These are phyloP conservation scores for Alternaria sp. DNA, from an alignment of 2,329 filamentous ascomycete species.

Conservation along the genomic window DNA sequence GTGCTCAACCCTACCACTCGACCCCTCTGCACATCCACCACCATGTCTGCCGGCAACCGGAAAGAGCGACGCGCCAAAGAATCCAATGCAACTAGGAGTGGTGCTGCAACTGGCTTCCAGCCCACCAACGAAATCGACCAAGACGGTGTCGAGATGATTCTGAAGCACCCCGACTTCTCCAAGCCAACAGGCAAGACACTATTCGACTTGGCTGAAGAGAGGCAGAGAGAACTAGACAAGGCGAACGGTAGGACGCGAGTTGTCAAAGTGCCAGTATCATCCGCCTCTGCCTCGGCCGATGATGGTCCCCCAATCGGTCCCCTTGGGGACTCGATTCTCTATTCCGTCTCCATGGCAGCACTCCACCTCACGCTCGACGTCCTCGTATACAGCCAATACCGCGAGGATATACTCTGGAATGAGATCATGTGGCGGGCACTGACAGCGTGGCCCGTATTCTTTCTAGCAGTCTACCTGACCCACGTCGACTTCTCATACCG, in stretches of 20 bases:
- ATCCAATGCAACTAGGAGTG: conserved; percentile 26
- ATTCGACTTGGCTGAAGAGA: conserved; percentile 74
- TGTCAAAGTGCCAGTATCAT: conserved; percentile 46
- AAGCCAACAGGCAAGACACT: conserved; percentile 70
- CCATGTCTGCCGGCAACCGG: conserved; percentile 52
- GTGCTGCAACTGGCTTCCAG: conserved; percentile 46
- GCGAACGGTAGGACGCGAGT: conserved; percentile 55
- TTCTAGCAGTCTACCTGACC: conserved; percentile 55
- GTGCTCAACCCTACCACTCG: conserved; percentile 17
- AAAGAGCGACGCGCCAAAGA: conserved; percentile 55
- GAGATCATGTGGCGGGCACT: conserved; percentile 62
- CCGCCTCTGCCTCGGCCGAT: conserved; percentile 17
- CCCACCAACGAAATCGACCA: conserved; percentile 48
- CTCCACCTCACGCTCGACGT: conserved; percentile 82
- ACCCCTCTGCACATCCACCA: conserved; percentile 2
- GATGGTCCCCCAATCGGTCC: conserved; percentile 55
- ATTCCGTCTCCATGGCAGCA: conserved; percentile 68
- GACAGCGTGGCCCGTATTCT: conserved; percentile 55
- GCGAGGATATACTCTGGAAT: conserved; percentile 69
- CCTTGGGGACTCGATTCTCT: conserved; percentile 58
- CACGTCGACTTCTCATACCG: conserved; percentile 52
- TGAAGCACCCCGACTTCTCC: conserved; percentile 74
- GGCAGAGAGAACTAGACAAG: conserved; percentile 55
- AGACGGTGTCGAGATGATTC: conserved; percentile 65
- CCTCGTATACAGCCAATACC: conserved; percentile 80